A percentile compares a stretch with the other conserved stretches of the same genome.
Conservation (phyloP, 371 early-diverging fungal species). For the Batkoa obscura region DNA sequence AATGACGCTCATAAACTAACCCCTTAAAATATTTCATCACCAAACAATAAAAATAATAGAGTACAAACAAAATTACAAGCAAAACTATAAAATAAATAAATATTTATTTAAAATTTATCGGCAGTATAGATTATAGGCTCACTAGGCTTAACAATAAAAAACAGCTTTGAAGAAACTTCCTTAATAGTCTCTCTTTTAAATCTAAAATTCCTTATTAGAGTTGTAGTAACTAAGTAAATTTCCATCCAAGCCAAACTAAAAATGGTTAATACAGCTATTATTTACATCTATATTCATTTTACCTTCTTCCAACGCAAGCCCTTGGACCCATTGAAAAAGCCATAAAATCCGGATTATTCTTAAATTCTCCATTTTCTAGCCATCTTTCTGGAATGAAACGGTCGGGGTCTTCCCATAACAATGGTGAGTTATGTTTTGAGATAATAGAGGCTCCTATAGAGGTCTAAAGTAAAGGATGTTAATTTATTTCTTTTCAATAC, state of each 20-base stretch:
- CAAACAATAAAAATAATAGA: no score
- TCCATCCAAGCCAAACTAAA: not conserved
- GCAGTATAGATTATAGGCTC: no score
- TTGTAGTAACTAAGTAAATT: not conserved
- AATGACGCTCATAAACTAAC: no score
- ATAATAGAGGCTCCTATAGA: not conserved
- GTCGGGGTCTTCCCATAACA: not conserved
- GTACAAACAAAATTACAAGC: no score
- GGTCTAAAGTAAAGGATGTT: not conserved
- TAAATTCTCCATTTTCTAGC: not conserved
- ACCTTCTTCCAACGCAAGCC: slow-evolving; percentile 3
- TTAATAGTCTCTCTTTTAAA: no score
- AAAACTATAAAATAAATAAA: no score
- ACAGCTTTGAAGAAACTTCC: no score
- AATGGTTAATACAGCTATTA: not conserved
- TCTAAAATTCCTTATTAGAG: no score
- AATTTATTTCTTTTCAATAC: not conserved
- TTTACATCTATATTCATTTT: not conserved
- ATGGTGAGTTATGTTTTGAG: not conserved
- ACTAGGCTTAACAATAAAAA: no score
- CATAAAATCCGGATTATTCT: not conserved
- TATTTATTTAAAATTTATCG: no score
- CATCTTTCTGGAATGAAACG: not conserved
- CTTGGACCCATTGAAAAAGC: slow-evolving; percentile 4
- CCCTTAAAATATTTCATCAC: no score